Base-by-base conservation (phyloP, 352 stramenopile genomes). In the Pythium pectinolyticum region DNA sequence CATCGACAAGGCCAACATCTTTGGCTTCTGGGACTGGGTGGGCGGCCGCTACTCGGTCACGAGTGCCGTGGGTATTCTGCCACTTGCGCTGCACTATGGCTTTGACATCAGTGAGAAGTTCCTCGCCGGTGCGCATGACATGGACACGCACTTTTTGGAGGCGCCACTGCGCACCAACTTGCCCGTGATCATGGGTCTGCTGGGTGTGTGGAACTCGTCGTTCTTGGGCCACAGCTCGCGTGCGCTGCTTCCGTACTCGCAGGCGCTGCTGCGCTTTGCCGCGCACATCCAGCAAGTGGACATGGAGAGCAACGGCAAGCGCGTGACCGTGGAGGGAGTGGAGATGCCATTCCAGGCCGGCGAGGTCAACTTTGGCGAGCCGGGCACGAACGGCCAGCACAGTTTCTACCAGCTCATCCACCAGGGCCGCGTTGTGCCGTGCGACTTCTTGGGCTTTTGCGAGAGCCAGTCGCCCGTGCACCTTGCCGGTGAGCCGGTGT, bases 331-430 rank as follows among this genome's bases (percentile, higher is more conserved):
- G 40, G 95, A 99, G 71, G 97, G 98, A 31, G 86, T 90, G 5
- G 82, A 90, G 37, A 78, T 99, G 17, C 81, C 89, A 34, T 99
- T 99, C 78, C 74, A 92, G 53, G 86, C 91, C 3, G 98, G 97
- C 35, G 97, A 99, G 68, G 81, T 98, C 67, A 96, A 98, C 79
- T 99, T 99, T 73, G 97, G 97, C 47, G 97, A 99, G 77, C 92
- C 96, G 14, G 97, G 97, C 48, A 99, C 94, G 51, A 99, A 99
- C 78, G 96, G 96, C 24, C 96, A 99, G 80, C 97, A 99, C 88
- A 92, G 76, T 53, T 99, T 99, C 78, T 99, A 99, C 78, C 98
- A 99, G 86, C 84, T 99, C 40, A 97, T 99, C 65, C 98, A 99
- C 88, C 97, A 99, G 78, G 96, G 96, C 57, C 87, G 93, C 45